Evolutionary conservation across 441 rosid species (phyloP), one percentile per base, ranked within the genome.

Genomic region (Croton laevigatus): DNA sequence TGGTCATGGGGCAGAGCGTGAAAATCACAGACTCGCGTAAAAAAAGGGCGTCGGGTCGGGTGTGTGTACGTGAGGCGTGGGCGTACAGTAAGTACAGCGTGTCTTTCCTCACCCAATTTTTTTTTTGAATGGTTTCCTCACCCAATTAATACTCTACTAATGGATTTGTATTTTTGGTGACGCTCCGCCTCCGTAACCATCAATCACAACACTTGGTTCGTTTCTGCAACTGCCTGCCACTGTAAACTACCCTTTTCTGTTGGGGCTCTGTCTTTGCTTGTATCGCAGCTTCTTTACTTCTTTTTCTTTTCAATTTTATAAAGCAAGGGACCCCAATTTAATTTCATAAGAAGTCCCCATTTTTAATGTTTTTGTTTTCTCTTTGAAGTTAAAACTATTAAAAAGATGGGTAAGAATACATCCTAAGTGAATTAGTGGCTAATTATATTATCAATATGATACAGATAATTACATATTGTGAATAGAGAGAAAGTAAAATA

Each of bases 1-100:
- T 44, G 84, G 19, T 78, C 86, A 80, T 75, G 75, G 75, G 79
- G 79, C 34, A 66, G 78, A 75, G 70, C 71, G 83, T 75, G 86
- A 69, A 70, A 0, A 11, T 17, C 8, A 68, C 13, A 23, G 51
- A n/a, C 8, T 36, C 11, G 27, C 53, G 12, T 54, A 40, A 60
- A 60, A 36, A 67, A 17, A 34, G n/a, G n/a, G n/a, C n/a, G n/a
- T n/a, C n/a, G 27, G 70, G 77, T 69, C 79, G 32, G 32, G 32
- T 82, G 72, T 72, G 66, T 37, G 69, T 65, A 70, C 48, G 71
- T 20, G 42, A 75, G 67, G 42, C 78, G 67, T 59, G 64, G 38
- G 37, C 58, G 51, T 48, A 69, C 70, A 27, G 32, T 27, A 27
- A 27, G 1, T 2, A 27, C 1, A 1, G 32, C 32, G 32, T 27